Evolutionary conservation across 164 flowering plant genomes (phyloP).

Genomic region (Chimonanthus praecox): DNA sequence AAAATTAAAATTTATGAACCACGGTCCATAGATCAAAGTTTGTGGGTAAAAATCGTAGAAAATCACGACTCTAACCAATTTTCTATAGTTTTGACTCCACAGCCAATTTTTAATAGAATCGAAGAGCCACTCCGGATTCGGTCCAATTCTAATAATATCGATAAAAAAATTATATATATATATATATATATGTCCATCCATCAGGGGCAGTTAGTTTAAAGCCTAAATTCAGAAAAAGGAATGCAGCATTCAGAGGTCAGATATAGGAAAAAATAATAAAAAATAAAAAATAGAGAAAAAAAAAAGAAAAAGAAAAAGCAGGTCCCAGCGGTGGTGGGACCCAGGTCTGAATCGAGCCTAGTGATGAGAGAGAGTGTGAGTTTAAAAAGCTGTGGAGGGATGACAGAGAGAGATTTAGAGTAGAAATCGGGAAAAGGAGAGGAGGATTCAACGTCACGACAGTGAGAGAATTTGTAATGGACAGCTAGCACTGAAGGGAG

Average conservation of each 20-base stretch:
- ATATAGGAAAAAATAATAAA: not conserved
- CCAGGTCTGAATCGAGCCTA: not conserved
- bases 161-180: no score
- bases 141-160: no score
- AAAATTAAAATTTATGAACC: no score
- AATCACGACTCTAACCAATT: no score
- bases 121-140: no score
- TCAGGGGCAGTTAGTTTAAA: no score
- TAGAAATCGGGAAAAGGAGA: not conserved
- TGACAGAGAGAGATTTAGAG: not conserved
- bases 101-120: no score
- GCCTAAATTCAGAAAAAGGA: no score
- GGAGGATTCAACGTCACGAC: constrained; percentile 56
- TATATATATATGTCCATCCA: no score
- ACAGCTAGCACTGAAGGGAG: constrained; percentile 70
- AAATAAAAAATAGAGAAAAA: not conserved
- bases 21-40: no score
- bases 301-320: not conserved
- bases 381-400: not conserved
- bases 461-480: constrained; percentile 32
- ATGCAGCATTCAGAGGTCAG: not conserved
- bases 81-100: no score
- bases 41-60: no score
- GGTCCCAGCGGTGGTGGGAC: constrained; percentile 7
- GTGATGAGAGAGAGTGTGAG: constrained; percentile 9